Conservation (phyloP, 768 basidiomycete species). For the Lenzites betulinus region DNA sequence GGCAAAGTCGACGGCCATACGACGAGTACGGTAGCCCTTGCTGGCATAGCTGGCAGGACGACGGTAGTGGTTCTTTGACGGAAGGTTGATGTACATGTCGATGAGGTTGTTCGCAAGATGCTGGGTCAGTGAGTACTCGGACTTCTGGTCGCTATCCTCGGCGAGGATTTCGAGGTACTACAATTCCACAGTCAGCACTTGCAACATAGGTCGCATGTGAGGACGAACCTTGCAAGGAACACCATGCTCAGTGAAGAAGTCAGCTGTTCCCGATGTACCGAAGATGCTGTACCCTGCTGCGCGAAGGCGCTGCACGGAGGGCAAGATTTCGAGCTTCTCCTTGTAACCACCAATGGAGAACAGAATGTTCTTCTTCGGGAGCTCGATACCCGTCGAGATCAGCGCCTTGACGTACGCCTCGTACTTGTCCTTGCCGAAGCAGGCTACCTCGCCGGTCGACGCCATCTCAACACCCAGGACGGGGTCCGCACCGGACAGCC, state of each 20-base stretch:
- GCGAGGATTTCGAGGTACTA: constrained; percentile 90
- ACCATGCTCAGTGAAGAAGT: constrained; percentile 96
- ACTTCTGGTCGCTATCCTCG: constrained; percentile 83
- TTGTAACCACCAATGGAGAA: constrained; percentile 96
- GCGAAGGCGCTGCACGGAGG: constrained; percentile 93
- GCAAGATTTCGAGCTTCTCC: constrained; percentile 95
- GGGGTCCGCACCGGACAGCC: constrained; percentile 95
- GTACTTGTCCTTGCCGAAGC: constrained; percentile 96
- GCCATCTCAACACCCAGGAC: constrained; percentile 99
- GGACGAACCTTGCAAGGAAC: constrained; percentile 85
- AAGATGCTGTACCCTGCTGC: constrained; percentile 94
- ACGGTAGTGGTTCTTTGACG: constrained; percentile 96
- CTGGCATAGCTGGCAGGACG: constrained; percentile 96
- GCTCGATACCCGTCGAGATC: constrained; percentile 92
- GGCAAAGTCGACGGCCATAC: constrained; percentile 99
- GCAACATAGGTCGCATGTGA: not conserved
- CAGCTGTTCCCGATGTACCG: constrained; percentile 95
- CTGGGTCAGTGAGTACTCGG: constrained; percentile 95
- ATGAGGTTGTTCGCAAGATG: constrained; percentile 97
- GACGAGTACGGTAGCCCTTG: constrained; percentile 94
- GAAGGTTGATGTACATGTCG: constrained; percentile 99
- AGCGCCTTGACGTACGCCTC: constrained; percentile 98
- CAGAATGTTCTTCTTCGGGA: constrained; percentile 96
- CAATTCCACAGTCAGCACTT: not conserved
- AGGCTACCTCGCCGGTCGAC: constrained; percentile 98